Conservation (phyloP, 2,329 filamentous ascomycete species). For the Dryadomyces quercivorus region DNA sequence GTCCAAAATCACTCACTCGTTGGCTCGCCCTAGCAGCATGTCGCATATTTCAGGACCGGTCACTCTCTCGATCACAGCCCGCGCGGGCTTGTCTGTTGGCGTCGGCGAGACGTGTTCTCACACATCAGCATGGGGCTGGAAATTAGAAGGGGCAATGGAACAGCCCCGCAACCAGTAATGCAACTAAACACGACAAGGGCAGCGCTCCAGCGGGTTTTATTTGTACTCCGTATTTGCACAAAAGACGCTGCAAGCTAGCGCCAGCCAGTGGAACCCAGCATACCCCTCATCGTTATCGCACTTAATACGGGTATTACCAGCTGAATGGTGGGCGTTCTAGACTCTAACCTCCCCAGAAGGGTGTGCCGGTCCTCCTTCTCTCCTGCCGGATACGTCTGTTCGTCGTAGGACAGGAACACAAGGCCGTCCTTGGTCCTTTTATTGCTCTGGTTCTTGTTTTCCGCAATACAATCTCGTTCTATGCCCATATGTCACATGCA, state of each 20-base stretch:
- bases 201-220: constrained; percentile 1
- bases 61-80: no score
- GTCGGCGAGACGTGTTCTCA: neutral
- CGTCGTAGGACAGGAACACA: neutral
- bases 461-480: neutral
- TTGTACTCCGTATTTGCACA: neutral
- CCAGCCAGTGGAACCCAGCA: neutral
- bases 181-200: constrained; percentile 3
- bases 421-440: neutral
- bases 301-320: neutral
- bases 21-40: no score
- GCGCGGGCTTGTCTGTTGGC: neutral
- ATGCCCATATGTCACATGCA: neutral
- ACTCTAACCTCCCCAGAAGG: neutral
- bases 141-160: constrained; percentile 9
- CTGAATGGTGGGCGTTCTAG: constrained; percentile 1
- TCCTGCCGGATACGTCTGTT: neutral
- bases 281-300: constrained; percentile 5
- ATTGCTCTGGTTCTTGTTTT: neutral
- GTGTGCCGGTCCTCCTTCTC: neutral
- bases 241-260: neutral
- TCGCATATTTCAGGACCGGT: neutral
- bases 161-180: constrained; percentile 6
- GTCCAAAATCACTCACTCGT: no score
- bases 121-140: constrained; percentile 2